A percentile compares a stretch with the other conserved stretches of the same genome.
Evolutionary conservation across 169 alveolate genomes (phyloP).

Genomic region (Cystoisospora suis): DNA sequence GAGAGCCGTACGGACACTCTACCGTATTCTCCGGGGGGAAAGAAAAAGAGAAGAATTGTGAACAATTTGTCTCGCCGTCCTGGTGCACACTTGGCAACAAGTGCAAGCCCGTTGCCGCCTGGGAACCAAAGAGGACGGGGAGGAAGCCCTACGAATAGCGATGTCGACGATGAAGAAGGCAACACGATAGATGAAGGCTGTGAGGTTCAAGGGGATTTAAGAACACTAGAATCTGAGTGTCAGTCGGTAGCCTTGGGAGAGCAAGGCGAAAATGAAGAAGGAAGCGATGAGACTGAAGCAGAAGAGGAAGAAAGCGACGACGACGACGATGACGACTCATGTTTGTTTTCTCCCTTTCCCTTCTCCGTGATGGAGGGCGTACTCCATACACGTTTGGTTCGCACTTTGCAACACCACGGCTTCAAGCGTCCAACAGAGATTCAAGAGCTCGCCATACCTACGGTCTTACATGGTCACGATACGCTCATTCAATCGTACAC

Average conservation of each 20-base stretch:
- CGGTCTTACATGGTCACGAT: slow-evolving; percentile 83
- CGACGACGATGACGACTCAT: background rate
- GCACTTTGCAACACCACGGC: slow-evolving; percentile 38
- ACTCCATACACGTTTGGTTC: slow-evolving; percentile 41
- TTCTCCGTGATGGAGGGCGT: slow-evolving; percentile 5
- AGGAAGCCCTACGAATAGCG: background rate
- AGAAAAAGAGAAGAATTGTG: too few relatives aligned
- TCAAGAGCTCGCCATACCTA: slow-evolving; percentile 91
- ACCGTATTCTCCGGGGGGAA: too few relatives aligned
- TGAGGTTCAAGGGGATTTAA: background rate
- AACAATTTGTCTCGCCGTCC: too few relatives aligned
- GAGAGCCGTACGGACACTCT: too few relatives aligned
- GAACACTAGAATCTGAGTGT: background rate
- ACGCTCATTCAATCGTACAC: slow-evolving; percentile 92
- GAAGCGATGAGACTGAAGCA: background rate
- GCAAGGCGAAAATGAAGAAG: background rate
- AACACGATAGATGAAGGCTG: background rate
- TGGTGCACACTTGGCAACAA: too few relatives aligned
- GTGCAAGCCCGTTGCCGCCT: too few relatives aligned
- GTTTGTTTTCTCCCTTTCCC: background rate
- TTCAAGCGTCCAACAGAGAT: slow-evolving; percentile 78
- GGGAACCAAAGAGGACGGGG: background rate
- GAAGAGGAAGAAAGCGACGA: background rate
- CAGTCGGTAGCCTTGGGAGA: background rate
- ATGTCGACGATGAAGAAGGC: background rate